Base-by-base conservation (phyloP, 1,284 basidiomycete genomes). In the Peniophora sp. region DNA sequence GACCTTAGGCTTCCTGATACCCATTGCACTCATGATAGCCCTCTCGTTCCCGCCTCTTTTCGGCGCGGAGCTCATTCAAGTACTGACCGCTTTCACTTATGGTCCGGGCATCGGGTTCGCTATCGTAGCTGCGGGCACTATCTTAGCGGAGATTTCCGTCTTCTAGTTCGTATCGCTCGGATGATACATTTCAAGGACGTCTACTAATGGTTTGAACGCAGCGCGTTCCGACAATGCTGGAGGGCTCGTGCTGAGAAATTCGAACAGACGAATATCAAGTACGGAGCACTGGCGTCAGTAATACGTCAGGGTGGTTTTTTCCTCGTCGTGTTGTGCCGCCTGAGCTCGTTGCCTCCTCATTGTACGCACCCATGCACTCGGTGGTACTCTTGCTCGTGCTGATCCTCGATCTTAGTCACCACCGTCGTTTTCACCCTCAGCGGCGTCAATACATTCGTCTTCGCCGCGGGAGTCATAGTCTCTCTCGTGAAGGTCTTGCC, bases 291-390 rank as follows among this genome's bases (percentile, higher is more conserved):
- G 43, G 85, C 87, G 0, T 76, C 79, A 55, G 83, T 89, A 39
- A 81, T 92, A 3, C 74, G 86, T 5, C 83, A 89, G 23, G 90
- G 90, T 19, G 89, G 89, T 0, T 89, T 92, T 68, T 79, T 73
- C 61, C 79, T 92, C 58, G 83, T 86, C 1, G 71, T n/a, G 24
- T 75, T 88, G 43, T 83, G 81, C 6, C 77, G 89, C 24, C 70
- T 89, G 51, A 87, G 83, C 56, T 87, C 85, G n/a, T 88, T 92
- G 49, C 90, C 90, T 0, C 87, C 87, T 23, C 83, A 84, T 56
- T 84, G 81, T 82, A 60, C 39, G 78, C 36, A 24, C 36, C 47
- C n/a, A 47, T 25, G 5, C 19, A 6, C n/a, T 8, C 38, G 16
- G 16, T 20, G 38, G 10, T 8, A 6, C 16, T 5, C n/a, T n/a